phyloP scores from a whole-genome alignment of 768 basidiomycete species.

The Pleurotus eryngii region DNA sequence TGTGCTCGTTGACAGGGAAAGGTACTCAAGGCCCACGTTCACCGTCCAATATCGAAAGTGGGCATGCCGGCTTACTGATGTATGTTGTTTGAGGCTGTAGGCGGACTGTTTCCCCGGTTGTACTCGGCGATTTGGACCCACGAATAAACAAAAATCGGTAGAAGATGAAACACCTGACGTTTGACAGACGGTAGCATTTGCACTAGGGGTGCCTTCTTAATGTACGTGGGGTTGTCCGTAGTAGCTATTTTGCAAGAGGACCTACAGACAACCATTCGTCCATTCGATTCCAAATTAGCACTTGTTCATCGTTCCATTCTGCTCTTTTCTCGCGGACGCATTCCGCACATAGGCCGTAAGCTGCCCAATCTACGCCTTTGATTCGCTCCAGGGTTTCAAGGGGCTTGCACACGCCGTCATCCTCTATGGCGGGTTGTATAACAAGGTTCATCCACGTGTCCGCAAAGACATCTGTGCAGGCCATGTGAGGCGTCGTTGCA shows the following conservation, averaged over 20 bases:
- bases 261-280: conserved; percentile 49
- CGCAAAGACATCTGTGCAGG: conserved; percentile 69
- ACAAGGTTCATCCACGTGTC: conserved; percentile 71
- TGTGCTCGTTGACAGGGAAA: too few species aligned
- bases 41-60: too few species aligned
- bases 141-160: not conserved
- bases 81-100: not conserved
- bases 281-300: conserved; percentile 55
- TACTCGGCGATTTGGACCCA: not conserved
- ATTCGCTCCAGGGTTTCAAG: conserved; percentile 67
- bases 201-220: conserved; percentile 2
- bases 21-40: too few species aligned
- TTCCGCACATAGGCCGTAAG: conserved; percentile 52
- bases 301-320: conserved; percentile 67
- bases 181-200: conserved; percentile 8
- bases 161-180: not conserved
- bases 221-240: not conserved
- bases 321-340: conserved; percentile 57
- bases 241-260: conserved; percentile 8
- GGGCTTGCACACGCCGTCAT: conserved; percentile 64
- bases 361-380: conserved; percentile 55
- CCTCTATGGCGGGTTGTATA: conserved; percentile 61
- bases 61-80: too few species aligned
- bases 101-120: not conserved
- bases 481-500: conserved; percentile 67